Evolutionary conservation across 805 yeast genomes (phyloP).

Genomic region (Ascoidea tarda): DNA sequence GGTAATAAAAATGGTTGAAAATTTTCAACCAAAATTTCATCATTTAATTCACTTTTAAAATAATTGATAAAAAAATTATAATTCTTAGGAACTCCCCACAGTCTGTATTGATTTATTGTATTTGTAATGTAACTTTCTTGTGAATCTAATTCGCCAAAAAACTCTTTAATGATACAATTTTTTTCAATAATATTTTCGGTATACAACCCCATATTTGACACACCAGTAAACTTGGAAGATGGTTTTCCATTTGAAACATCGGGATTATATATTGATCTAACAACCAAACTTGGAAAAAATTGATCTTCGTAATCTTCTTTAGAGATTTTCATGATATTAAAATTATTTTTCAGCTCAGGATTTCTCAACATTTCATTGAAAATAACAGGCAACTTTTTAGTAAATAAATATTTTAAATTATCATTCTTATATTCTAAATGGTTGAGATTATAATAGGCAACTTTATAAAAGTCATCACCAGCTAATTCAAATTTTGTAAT

Average conservation of each 20-base stretch:
- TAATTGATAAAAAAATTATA: conserved; percentile 8
- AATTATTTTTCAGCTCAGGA: background rate
- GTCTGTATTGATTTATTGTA: conserved; percentile 60
- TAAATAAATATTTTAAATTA: conserved; percentile 3
- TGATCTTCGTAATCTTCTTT: background rate
- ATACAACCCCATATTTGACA: conserved; percentile 54
- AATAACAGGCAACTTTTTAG: background rate
- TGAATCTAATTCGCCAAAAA: conserved; percentile 59
- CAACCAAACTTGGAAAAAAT: background rate
- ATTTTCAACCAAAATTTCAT: conserved; percentile 25
- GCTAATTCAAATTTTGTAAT: conserved; percentile 14
- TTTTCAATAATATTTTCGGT: conserved; percentile 23
- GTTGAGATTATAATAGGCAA: conserved; percentile 11
- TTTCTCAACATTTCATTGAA: background rate
- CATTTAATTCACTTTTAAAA: background rate
- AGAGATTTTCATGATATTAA: background rate
- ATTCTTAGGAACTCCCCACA: conserved; percentile 49
- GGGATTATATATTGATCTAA: background rate
- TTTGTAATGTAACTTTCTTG: conserved; percentile 51
- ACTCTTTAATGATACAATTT: conserved; percentile 41
- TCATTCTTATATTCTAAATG: conserved; percentile 7
- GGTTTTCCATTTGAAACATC: background rate
- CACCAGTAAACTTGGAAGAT: conserved; percentile 35
- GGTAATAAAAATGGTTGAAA: conserved; percentile 1
- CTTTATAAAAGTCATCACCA: conserved; percentile 11